Conservation (phyloP, 208 protist genomes). For the Crithidia brevicula region DNA sequence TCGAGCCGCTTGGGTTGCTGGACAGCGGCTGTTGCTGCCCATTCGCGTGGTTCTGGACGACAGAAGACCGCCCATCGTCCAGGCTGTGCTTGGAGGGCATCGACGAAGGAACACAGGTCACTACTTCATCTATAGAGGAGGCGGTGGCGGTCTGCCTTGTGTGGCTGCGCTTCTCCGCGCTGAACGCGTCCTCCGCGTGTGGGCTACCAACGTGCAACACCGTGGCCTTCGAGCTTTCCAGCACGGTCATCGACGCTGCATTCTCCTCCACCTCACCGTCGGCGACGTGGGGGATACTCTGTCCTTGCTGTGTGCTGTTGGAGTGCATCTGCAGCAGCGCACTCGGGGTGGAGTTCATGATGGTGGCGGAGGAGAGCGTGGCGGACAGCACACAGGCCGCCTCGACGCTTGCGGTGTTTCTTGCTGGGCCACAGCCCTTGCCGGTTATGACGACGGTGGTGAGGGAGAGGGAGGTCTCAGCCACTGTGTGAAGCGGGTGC, state of each 20-base stretch:
- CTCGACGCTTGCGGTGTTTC: neutral
- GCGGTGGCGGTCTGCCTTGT: too few relatives aligned
- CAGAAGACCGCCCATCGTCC: too few relatives aligned
- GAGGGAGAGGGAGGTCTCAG: neutral
- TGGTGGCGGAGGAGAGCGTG: conserved; percentile 5
- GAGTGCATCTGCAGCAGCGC: conserved; percentile 7
- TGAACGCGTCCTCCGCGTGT: neutral
- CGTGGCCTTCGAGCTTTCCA: neutral
- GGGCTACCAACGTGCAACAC: neutral
- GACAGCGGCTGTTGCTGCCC: too few relatives aligned
- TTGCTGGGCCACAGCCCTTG: too few relatives aligned
- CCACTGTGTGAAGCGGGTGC: neutral
- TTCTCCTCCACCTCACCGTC: neutral
- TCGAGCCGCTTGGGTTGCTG: too few relatives aligned
- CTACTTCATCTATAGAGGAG: too few relatives aligned
- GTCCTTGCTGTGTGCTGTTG: neutral
- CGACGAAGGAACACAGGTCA: too few relatives aligned
- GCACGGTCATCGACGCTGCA: neutral
- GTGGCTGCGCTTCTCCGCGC: neutral
- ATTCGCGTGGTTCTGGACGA: too few relatives aligned
- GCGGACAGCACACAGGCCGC: neutral
- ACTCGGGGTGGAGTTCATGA: conserved; percentile 10
- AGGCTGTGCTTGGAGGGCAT: too few relatives aligned
- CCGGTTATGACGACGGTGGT: neutral
- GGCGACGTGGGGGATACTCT: neutral